phyloP scores from a whole-genome alignment of 768 basidiomycete species.

The Hydnomerulius pinastri region DNA sequence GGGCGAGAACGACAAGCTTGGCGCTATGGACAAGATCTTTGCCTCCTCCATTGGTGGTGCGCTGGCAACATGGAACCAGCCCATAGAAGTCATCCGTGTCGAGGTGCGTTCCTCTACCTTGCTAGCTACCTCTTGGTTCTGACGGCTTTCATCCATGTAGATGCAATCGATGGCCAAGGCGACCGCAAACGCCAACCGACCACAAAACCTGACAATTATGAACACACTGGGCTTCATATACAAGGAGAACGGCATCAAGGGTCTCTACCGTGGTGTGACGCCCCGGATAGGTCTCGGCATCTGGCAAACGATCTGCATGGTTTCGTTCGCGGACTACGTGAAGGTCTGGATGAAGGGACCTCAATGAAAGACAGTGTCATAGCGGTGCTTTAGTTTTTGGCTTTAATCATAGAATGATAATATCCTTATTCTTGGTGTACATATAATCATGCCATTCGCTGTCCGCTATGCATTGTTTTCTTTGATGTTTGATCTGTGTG shows the following conservation, averaged over 20 bases:
- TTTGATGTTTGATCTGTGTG: too few relatives aligned
- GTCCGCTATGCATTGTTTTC: background rate
- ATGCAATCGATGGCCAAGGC: slow-evolving; percentile 99
- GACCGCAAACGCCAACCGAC: slow-evolving; percentile 70
- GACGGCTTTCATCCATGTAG: slow-evolving; percentile 49
- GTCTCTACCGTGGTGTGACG: slow-evolving; percentile 95
- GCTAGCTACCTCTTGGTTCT: background rate
- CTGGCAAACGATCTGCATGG: slow-evolving; percentile 99
- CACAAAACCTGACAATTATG: slow-evolving; percentile 87
- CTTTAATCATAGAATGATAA: slow-evolving; percentile 23
- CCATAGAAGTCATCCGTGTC: slow-evolving; percentile 95
- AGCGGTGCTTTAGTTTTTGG: background rate
- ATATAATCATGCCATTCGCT: slow-evolving; percentile 16
- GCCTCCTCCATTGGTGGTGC: slow-evolving; percentile 92
- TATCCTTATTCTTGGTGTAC: slow-evolving; percentile 15
- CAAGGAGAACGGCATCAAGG: slow-evolving; percentile 93
- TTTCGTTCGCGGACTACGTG: slow-evolving; percentile 95
- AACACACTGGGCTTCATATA: slow-evolving; percentile 95
- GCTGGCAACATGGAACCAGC: slow-evolving; percentile 98
- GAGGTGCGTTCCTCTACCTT: slow-evolving; percentile 54
- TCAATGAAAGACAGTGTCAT: slow-evolving; percentile 18
- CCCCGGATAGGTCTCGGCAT: slow-evolving; percentile 95
- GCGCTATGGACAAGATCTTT: slow-evolving; percentile 83
- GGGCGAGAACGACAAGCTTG: slow-evolving; percentile 69
- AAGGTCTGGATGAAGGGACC: slow-evolving; percentile 73